Conservation (phyloP, 2,329 filamentous ascomycete genomes). For the Calonectria henricotiae region DNA sequence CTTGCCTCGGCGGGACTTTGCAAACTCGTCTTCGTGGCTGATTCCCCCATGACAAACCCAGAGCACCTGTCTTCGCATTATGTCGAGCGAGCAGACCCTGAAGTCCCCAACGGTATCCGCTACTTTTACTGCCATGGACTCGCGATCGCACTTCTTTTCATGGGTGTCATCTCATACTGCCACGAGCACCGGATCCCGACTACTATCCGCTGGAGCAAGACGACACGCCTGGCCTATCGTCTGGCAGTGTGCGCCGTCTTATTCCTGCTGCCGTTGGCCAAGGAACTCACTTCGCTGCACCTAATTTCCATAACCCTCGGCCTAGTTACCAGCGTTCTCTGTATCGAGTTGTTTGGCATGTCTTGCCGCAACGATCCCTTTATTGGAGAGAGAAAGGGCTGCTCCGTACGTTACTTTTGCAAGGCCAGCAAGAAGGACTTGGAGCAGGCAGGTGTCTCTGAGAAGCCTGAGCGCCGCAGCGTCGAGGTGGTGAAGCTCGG, state of each 20-base stretch:
- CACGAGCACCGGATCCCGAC: slow-evolving; percentile 72
- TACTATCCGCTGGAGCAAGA: slow-evolving; percentile 67
- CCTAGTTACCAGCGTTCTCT: slow-evolving; percentile 64
- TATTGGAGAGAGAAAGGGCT: slow-evolving; percentile 58
- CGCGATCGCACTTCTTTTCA: slow-evolving; percentile 69
- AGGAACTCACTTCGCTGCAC: slow-evolving; percentile 63
- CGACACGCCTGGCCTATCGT: slow-evolving; percentile 68
- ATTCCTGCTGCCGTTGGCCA: slow-evolving; percentile 70
- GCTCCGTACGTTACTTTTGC: slow-evolving; percentile 61
- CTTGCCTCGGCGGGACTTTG: slow-evolving; percentile 73
- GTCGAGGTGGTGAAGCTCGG: slow-evolving; percentile 48
- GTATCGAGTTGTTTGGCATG: slow-evolving; percentile 67
- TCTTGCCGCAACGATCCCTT: slow-evolving; percentile 65
- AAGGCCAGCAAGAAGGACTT: slow-evolving; percentile 60
- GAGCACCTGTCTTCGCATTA: slow-evolving; percentile 69
- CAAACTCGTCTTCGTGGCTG: slow-evolving; percentile 73
- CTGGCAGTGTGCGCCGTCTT: slow-evolving; percentile 67
- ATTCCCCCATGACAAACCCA: slow-evolving; percentile 65
- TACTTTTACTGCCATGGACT: slow-evolving; percentile 79
- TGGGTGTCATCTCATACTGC: slow-evolving; percentile 69
- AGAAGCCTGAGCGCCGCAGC: slow-evolving; percentile 44
- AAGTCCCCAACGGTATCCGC: slow-evolving; percentile 70
- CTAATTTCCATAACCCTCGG: slow-evolving; percentile 65
- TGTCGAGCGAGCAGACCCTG: slow-evolving; percentile 63
- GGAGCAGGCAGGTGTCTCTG: slow-evolving; percentile 49